Base-by-base conservation (phyloP, 2,329 filamentous ascomycete species). In the Colletotrichum acutatum region DNA sequence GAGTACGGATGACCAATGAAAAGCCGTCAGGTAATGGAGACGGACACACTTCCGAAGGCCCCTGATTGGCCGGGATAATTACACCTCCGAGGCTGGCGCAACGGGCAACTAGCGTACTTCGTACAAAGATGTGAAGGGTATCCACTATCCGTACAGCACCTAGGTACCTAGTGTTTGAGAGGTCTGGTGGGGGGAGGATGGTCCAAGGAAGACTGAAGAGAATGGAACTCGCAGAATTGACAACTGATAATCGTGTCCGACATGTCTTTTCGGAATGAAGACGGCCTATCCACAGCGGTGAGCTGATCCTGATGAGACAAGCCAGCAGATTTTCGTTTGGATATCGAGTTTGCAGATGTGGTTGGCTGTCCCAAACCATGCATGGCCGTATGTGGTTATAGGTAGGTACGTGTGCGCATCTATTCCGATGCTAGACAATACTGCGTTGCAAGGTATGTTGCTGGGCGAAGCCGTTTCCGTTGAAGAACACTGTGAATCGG, bases 401-500 rank as follows among this genome's bases (percentile, higher is more conserved):
- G 12, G 32, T 34, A 32, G 16, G 46, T 12, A 22, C 22, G 42
- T 49, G 42, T 49, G 42, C 42, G 42, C 7, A n/a, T 49, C 42
- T n/a, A 9, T n/a, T 3, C 37, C 37, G 6, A 16, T 42, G 37
- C 37, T 42, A 16, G 37, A 42, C 37, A 16, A 42, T 42, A 34
- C 11, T 12, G 11, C 32, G 32, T 5, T 1, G 14, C 42, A n/a
- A 49, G 42, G 19, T 49, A 49, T 49, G 42, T 49, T 49, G 32
- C 5, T 32, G 11, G 32, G 14, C 11, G n/a, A 24, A 37, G 32
- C 11, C 32, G 12, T 8, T 61, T 61, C 42, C 49, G 19, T 26
- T 54, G 46, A 12, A 16, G 19, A 34, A 22, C 8, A 26, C 14
- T n/a, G 9, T 3, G 61, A 19, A 72, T 72, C 69, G 69, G 69